phyloP scores from a whole-genome alignment of 2,329 filamentous ascomycete genomes.

The Leptographium galeiforme region DNA sequence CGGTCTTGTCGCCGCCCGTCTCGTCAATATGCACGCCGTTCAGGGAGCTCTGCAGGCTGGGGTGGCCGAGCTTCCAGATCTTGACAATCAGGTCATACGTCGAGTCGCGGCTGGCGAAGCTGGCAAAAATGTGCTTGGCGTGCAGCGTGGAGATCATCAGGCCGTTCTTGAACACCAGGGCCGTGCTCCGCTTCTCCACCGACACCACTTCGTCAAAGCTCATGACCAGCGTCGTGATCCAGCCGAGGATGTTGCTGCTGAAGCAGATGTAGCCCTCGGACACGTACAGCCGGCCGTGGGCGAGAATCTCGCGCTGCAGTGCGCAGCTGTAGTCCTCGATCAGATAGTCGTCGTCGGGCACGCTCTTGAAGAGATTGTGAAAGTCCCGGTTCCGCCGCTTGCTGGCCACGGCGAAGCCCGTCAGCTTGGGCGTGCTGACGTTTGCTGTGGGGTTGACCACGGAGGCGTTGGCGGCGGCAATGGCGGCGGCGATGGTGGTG shows the following conservation, averaged over 20 bases:
- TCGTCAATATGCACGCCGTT: constrained; percentile 78
- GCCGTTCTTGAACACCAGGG: constrained; percentile 90
- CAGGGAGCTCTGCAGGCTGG: constrained; percentile 76
- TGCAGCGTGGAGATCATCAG: constrained; percentile 94
- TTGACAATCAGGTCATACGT: constrained; percentile 96
- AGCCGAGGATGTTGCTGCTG: constrained; percentile 96
- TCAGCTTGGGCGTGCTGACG: constrained; percentile 58
- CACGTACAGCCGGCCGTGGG: constrained; percentile 87
- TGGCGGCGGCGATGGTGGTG: constrained; percentile 57
- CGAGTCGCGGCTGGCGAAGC: constrained; percentile 83
- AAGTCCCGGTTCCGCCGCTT: constrained; percentile 96
- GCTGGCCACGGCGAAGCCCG: constrained; percentile 89
- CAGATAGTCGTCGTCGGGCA: constrained; percentile 93
- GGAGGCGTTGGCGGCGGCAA: constrained; percentile 56
- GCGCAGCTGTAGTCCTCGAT: constrained; percentile 99
- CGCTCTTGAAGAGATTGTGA: constrained; percentile 84
- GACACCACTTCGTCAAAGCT: constrained; percentile 97
- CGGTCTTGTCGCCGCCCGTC: constrained; percentile 78
- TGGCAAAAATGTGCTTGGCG: constrained; percentile 90
- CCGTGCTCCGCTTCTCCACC: constrained; percentile 92
- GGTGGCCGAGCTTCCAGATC: constrained; percentile 96
- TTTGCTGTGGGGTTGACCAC: constrained; percentile 49
- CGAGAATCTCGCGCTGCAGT: constrained; percentile 84
- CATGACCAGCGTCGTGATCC: constrained; percentile 94
- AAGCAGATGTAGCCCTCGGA: constrained; percentile 97